Conservation (phyloP, 139 green algal species). For the Coelastrella sp. region DNA sequence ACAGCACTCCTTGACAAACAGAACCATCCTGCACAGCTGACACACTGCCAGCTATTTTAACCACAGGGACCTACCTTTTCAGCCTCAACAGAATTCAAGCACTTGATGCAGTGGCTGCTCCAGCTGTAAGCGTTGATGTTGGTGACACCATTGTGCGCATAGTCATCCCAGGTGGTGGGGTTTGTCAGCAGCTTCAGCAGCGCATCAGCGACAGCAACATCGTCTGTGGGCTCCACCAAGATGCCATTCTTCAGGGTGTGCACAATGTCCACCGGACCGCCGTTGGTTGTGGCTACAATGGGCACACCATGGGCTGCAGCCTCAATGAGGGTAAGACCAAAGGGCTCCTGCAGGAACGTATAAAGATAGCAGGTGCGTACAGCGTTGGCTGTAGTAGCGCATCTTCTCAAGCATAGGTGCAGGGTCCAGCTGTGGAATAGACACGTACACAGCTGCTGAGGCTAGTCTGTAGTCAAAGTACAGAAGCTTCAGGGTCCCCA, state of each 20-base stretch:
- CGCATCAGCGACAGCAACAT: constrained; percentile 74
- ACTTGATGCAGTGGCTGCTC: constrained; percentile 86
- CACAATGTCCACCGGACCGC: constrained; percentile 92
- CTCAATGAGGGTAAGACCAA: constrained; percentile 97
- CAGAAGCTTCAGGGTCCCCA: no score
- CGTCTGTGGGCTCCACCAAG: constrained; percentile 91
- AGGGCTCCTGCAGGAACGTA: constrained; percentile 88
- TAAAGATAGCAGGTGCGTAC: neutral
- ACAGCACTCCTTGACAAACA: no score
- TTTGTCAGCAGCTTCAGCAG: constrained; percentile 88
- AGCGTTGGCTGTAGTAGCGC: neutral
- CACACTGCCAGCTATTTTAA: neutral
- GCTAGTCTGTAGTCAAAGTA: no score
- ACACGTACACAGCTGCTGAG: no score
- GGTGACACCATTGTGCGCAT: constrained; percentile 70
- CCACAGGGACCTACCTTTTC: constrained; percentile 51
- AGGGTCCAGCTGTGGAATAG: neutral
- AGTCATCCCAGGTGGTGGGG: constrained; percentile 80
- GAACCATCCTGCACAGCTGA: no score
- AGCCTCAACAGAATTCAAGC: constrained; percentile 77
- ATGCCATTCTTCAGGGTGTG: constrained; percentile 87
- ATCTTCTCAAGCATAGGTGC: neutral
- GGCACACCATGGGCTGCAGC: constrained; percentile 94
- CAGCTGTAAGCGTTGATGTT: constrained; percentile 96
- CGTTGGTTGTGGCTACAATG: constrained; percentile 95